Evolutionary conservation across 352 stramenopile genomes (phyloP), one percentile per base, ranked within the genome.

Genomic region (Phytopythium delawarense): DNA sequence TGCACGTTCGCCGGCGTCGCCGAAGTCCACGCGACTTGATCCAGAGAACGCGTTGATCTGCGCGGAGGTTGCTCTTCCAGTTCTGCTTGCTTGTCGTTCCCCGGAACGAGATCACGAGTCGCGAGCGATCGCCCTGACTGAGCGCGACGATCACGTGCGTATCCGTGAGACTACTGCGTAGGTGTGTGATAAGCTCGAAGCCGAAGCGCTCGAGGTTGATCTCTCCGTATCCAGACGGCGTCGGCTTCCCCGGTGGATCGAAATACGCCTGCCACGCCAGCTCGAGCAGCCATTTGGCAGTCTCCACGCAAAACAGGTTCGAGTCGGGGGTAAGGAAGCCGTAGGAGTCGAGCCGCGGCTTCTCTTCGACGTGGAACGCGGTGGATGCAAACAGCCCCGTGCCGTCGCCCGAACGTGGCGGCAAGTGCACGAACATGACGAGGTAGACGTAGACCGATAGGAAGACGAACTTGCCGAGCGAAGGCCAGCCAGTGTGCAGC

Each of bases 201-300:
- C 87, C 85, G 62, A 84, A 84, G 44, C 63, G 62, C 46, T 94
- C 83, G 16, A 94, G 72, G 20, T 72, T 67, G 5, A 93, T 75
- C 50, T 94, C 76, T 2, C 87, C 87, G 57, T 92, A 91, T 9
- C 87, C 87, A 37, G 76, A 91, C 21, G 86, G 65, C n/a, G 84
- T 92, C 25, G 83, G 79, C 11, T 80, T 86, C 7, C 87, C 88
- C 21, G 76, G 65, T 11, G 87, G 86, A 42, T 96, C 88, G 51
- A 95, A 95, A 67, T 96, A 96, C 20, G 87, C 84, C 63, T 96
- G 87, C 72, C 84, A 95, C 25, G 88, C 81, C 11, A 96, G 62
- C 55, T 96, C 87, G 28, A 96, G 63, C 25, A 96, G 55, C 82
- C 82, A 94, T 32, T 75, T 75, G 18, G 88, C 80, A 2, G 88